Conservation (phyloP, 495 filamentous ascomycete genomes). For the Tuber microsphaerosporum region DNA sequence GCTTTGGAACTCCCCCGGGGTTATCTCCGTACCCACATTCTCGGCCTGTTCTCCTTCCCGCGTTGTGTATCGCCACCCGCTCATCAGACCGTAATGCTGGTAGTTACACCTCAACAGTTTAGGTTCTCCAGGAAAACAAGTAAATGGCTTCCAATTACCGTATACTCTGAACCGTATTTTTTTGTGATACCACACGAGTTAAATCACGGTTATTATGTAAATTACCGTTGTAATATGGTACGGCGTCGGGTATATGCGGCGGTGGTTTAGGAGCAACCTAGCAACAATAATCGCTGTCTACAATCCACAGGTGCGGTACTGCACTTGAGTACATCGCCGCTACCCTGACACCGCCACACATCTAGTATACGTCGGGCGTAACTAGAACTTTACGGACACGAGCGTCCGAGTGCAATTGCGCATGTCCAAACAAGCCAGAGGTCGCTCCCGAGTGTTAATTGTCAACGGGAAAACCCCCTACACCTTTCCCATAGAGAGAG, state of each 20-base stretch:
- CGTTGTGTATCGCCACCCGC: neutral
- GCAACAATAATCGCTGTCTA: too few species aligned
- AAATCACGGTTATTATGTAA: neutral
- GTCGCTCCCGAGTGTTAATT: too few species aligned
- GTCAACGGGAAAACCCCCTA: too few species aligned
- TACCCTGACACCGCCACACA: too few species aligned
- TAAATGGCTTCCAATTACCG: neutral
- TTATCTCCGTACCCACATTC: neutral
- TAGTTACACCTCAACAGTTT: neutral
- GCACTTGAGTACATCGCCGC: too few species aligned
- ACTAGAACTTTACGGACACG: too few species aligned
- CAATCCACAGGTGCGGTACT: too few species aligned
- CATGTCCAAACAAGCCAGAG: too few species aligned
- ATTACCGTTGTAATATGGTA: neutral
- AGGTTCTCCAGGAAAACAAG: neutral
- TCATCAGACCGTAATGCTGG: neutral
- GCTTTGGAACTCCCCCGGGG: neutral
- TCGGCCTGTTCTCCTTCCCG: neutral
- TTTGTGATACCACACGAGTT: neutral
- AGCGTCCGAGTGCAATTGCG: too few species aligned
- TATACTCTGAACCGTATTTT: neutral
- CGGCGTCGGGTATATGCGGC: neutral
- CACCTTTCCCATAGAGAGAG: too few species aligned
- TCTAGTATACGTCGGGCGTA: too few species aligned
- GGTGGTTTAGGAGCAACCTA: too few species aligned